Base-by-base conservation (phyloP, 148 eudicot genomes). In the Vaccinium myrtillus region DNA sequence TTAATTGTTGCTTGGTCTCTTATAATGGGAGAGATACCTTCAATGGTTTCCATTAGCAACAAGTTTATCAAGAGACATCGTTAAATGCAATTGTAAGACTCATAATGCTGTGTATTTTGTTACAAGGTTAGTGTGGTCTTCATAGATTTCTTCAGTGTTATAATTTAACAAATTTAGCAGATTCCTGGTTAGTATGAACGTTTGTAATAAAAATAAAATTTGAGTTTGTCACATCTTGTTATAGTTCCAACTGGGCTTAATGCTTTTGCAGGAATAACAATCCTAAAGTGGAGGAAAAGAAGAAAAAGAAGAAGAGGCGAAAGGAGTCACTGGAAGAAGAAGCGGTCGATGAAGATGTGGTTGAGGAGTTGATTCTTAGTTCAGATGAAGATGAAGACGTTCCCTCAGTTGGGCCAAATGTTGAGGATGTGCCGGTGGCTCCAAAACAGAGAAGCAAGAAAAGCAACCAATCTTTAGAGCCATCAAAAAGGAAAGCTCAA, bases 311-410 rank as follows among this genome's bases (percentile, higher is more conserved):
- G 27, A 92, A 89, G 89, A 91, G 77, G 85, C 61, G 43, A 79
- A 84, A 83, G 84, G 86, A 77, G 19, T 25, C n/a, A 6, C 79
- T 83, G 46, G 84, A 83, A 58, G 87, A 86, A 77, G 86, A 87
- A 43, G 87, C 87, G 25, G 1, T 79, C 4, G 97, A 93, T 19
- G 95, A 96, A 88, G 99, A 96, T 88, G 89, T 96, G 77, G 93
- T 96, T 77, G 92, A 94, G 88, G 99, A 96, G 83, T 92, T 96
- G 86, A 90, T 96, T 27, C 87, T 96, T 51, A 96, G 99, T 85
- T 95, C 97, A 75, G 93, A 91, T 77, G 93, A 91, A 55, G 98
- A 95, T 21, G 90, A 78, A 49, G 91, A 88, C 59, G 70, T 73
- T 1, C 79, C 87, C 14, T 81, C 86, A 4, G 82, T 43, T 39